Conservation (phyloP, 1,284 basidiomycete genomes). For the Moesziomyces antarcticus region DNA sequence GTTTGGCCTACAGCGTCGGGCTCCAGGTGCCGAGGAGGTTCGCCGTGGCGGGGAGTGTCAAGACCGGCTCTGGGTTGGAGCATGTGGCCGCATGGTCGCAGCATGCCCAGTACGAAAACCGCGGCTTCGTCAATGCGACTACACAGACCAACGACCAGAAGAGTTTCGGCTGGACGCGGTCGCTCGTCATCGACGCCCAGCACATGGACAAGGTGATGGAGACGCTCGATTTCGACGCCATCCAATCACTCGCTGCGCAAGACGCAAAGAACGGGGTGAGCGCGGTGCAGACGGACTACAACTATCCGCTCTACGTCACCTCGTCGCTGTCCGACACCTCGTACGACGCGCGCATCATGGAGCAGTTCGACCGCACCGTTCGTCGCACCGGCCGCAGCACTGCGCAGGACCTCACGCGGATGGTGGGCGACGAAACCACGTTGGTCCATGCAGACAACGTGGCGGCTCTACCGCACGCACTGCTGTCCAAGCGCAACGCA, state of each 20-base stretch:
- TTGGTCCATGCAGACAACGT: constrained; percentile 11
- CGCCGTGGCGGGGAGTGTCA: constrained; percentile 20
- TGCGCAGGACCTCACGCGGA: background rate
- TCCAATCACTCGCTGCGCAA: background rate
- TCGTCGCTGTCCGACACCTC: constrained; percentile 7
- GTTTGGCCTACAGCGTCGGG: constrained; percentile 15
- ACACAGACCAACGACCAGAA: constrained; percentile 30
- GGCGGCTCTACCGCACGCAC: constrained; percentile 14
- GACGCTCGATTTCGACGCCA: background rate
- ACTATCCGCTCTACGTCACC: constrained; percentile 27
- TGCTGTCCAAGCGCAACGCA: constrained; percentile 3
- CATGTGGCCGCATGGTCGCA: constrained; percentile 25
- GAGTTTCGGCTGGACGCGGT: constrained; percentile 14
- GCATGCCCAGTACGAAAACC: constrained; percentile 12
- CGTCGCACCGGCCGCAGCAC: background rate
- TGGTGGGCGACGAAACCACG: constrained; percentile 25
- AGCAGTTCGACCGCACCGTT: constrained; percentile 20
- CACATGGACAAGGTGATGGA: background rate
- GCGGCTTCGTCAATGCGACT: constrained; percentile 24
- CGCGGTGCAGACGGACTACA: constrained; percentile 21
- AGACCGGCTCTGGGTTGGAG: constrained; percentile 20
- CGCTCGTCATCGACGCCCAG: constrained; percentile 8
- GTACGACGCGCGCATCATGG: constrained; percentile 16
- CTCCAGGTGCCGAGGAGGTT: constrained; percentile 12
- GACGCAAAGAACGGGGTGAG: background rate